Base-by-base conservation (phyloP, 495 filamentous ascomycete genomes). In the Neurospora sp. region DNA sequence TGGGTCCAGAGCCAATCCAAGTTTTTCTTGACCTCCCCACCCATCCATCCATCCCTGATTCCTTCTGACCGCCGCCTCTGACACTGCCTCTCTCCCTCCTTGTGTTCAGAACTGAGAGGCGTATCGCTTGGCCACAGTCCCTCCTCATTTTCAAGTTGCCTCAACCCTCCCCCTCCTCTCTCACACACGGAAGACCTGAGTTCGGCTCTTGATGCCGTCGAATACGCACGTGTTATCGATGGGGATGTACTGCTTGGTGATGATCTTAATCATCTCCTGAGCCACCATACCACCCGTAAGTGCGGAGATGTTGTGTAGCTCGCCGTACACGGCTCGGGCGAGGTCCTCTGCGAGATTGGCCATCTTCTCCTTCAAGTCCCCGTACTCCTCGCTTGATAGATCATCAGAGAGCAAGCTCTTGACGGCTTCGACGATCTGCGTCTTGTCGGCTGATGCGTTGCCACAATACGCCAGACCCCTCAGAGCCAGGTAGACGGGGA, bases 191-290 rank as follows among this genome's bases (percentile, higher is more conserved):
- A 93, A 87, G 74, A 96, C 91, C 78, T 90, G 89, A 71, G 87
- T 91, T 81, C 89, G 90, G 82, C 94, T 96, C 72, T 80, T 83
- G 31, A 97, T 90, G 65, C 96, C 96, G 84, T 98, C 94, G 79
- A 96, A 97, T 71, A 98, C 85, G 80, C 93, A 95, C 10, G 92
- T 95, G 80, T 97, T 96, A 78, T 98, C 94, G 71, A 97, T 88
- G 20, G 96, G 96, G 14, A 97, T 88, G 84, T 99, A 99, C 86
- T 99, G 96, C 81, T 93, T 90, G 69, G 96, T 99, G 73, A 98
- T 86, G 38, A 97, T 90, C 86, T 99, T 99, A 79, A 98, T 94
- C 39, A 93, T 88, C 84, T 99, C 96, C 82, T 99, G 96, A 39
- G 94, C 93, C 35, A 96, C 91, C 82, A 99, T 90, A 0, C 96